Percentiles rank a stretch among this genome's conserved stretches.
phyloP scores from a whole-genome alignment of 2,329 filamentous ascomycete genomes.

The Fusarium lyarnte region DNA sequence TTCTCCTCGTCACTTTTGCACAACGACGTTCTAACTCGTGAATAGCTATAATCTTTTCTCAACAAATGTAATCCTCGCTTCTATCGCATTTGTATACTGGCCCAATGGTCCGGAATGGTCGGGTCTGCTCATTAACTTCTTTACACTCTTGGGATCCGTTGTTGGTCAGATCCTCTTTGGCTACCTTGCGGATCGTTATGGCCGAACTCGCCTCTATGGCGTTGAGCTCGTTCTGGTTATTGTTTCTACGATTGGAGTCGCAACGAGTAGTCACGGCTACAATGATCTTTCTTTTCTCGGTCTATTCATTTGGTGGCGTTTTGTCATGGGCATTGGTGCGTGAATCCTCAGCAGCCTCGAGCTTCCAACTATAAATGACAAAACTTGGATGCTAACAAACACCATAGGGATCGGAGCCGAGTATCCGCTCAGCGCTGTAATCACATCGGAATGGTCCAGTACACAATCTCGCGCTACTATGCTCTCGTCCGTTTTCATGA shows the following conservation, averaged over 20 bases:
- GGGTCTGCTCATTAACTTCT: slow-evolving; percentile 61
- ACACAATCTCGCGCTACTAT: slow-evolving; percentile 73
- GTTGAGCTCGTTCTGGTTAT: slow-evolving; percentile 66
- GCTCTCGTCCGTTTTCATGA: slow-evolving; percentile 74
- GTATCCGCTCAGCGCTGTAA: slow-evolving; percentile 73
- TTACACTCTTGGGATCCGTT: slow-evolving; percentile 62
- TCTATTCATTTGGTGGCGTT: slow-evolving; percentile 64
- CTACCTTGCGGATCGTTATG: slow-evolving; percentile 63
- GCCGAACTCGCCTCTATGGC: slow-evolving; percentile 65
- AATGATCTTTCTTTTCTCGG: slow-evolving; percentile 60
- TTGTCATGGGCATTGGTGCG: slow-evolving; percentile 63
- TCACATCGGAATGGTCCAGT: slow-evolving; percentile 72
- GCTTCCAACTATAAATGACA: neutral
- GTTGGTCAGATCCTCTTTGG: slow-evolving; percentile 63
- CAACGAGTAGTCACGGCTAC: slow-evolving; percentile 62
- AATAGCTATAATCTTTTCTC: slow-evolving; percentile 64
- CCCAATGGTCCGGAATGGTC: slow-evolving; percentile 57
- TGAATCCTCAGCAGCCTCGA: slow-evolving; percentile 1
- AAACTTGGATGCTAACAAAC: slow-evolving; percentile 10
- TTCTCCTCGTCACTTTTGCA: neutral
- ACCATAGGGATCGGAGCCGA: slow-evolving; percentile 69
- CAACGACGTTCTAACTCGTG: neutral
- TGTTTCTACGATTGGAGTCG: slow-evolving; percentile 65
- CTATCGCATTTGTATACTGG: slow-evolving; percentile 63
- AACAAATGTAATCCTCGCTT: slow-evolving; percentile 64